Evolutionary conservation across 306 rosid species (phyloP), one percentile per base, ranked within the genome.

Genomic region (Cicer chorassanicum): DNA sequence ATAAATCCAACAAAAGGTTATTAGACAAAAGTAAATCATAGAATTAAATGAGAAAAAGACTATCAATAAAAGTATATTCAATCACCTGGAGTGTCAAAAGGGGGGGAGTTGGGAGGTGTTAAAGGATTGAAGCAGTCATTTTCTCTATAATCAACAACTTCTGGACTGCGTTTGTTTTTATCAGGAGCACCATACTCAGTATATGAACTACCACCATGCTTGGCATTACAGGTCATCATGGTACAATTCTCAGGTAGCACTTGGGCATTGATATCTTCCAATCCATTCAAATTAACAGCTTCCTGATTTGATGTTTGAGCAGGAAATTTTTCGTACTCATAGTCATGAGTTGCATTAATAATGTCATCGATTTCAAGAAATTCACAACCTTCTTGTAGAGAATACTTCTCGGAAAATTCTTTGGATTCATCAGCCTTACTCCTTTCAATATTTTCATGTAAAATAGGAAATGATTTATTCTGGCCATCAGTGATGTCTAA

Each of bases 91-190:
- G 79, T 36, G 34, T 86, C 88, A 0, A 76, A 63, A 60, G 66
- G 44, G 21, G 85, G 90, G 57, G 97, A 81, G 66, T 84, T 60
- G 15, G 92, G 86, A 6, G 93, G 97, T 6, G 91, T 90, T 2
- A 81, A 65, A 68, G 88, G 57, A 68, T 36, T 88, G 72, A 84
- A 88, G 74, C 55, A 73, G 19, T 74, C 84, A 29, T n/a, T 44
- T 43, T 69, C 73, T 59, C 7, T 24, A 65, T 41, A 60, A 51
- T 75, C 81, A 59, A 72, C 81, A 70, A 16, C 60, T 39, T 14
- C 75, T 45, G 42, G 50, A 5, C 13, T 43, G 40, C 40, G 1
- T 4, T 44, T 13, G 66, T 38, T 74, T 76, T 65, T 66, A 16
- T 71, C 84, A 60, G 6, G 59, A 55, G 2, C 43, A 64, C 5